Evolutionary conservation across 1,139 yeast species (phyloP), one percentile per base, ranked within the genome.

Genomic region (Pichia cactophila): DNA sequence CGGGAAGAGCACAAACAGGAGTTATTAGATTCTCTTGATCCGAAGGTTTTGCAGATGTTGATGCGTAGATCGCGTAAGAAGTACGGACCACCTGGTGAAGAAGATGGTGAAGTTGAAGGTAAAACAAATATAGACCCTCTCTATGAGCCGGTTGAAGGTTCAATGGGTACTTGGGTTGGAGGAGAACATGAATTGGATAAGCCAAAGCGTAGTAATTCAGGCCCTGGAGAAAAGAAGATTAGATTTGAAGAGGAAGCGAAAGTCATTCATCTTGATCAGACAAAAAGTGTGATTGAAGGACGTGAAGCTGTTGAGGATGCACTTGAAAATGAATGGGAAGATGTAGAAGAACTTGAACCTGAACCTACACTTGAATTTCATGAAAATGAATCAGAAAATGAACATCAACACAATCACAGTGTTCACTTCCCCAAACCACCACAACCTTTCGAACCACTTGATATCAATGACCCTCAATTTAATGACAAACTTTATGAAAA

Each of bases 401-500:
- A 38, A 16, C 20, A 36, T 7, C 23, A 36, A 16, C 39, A 36
- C 23, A 20, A 16, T 16, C 39, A 36, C n/a, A 43, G 43, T 45
- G 79, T 85, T 4, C 95, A 86, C 64, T 86, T 86, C 61, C 78
- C 85, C 3, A 77, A 74, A 47, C 84, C 86, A 1, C 39, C 43
- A 7, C 49, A 51, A 12, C 57, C 56, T 7, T 54, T 54, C 41
- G 60, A 56, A 41, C 61, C 64, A 41, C 60, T 85, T 37, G 87
- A 83, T 56, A 61, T 85, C 12, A 71, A 85, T 61, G 95, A 84
- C 63, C 92, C 95, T 1, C 76, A 82, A 20, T 90, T 89, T 62
- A 77, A 81, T 56, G 82, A 83, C 42, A 84, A 87, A 58, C 69
- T 94, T 50, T 95, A 89, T 61, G 84, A 80, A 40, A 86, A 86